Conservation (phyloP, 352 stramenopile genomes). For the Globisporangium uncinulatum region DNA sequence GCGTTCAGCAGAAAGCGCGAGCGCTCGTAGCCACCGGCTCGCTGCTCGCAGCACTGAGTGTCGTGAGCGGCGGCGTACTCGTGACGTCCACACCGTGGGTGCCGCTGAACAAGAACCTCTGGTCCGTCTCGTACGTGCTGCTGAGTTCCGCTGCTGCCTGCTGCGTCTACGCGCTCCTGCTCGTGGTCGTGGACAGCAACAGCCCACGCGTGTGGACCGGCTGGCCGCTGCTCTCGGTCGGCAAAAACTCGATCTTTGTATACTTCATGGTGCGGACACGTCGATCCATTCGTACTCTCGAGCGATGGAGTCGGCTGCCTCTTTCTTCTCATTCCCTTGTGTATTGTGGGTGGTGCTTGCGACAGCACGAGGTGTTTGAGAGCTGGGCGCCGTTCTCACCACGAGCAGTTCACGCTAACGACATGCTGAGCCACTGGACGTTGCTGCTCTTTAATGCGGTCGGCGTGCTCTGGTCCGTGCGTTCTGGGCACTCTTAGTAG, state of each 20-base stretch:
- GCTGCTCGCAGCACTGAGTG: constrained; percentile 5
- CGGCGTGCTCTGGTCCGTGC: constrained; percentile 30
- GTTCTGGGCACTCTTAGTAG: not conserved
- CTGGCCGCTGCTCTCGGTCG: constrained; percentile 30
- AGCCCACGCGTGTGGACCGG: constrained; percentile 14
- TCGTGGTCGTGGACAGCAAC: constrained; percentile 17
- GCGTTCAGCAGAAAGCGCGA: constrained; percentile 2
- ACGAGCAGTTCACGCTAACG: constrained; percentile 13
- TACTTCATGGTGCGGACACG: constrained; percentile 53
- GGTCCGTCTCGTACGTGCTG: constrained; percentile 67
- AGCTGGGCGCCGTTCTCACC: constrained; percentile 40
- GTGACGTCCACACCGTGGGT: constrained; percentile 23
- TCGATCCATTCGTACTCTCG: too few species aligned
- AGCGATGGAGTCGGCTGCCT: not conserved
- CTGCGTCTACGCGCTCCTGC: constrained; percentile 20
- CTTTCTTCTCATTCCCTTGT: not conserved
- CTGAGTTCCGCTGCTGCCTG: constrained; percentile 34
- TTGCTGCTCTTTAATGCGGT: constrained; percentile 46
- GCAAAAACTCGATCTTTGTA: constrained; percentile 70
- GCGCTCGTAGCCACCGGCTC: constrained; percentile 2
- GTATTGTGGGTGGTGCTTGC: constrained; percentile 1
- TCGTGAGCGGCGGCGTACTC: constrained; percentile 12
- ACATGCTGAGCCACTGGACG: constrained; percentile 16
- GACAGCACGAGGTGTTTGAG: constrained; percentile 55
- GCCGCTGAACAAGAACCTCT: constrained; percentile 86